Percentiles rank a stretch among this genome's conserved stretches.
Conservation (phyloP, 2,329 filamentous ascomycete species). For the Plectosphaerella cucumerina region DNA sequence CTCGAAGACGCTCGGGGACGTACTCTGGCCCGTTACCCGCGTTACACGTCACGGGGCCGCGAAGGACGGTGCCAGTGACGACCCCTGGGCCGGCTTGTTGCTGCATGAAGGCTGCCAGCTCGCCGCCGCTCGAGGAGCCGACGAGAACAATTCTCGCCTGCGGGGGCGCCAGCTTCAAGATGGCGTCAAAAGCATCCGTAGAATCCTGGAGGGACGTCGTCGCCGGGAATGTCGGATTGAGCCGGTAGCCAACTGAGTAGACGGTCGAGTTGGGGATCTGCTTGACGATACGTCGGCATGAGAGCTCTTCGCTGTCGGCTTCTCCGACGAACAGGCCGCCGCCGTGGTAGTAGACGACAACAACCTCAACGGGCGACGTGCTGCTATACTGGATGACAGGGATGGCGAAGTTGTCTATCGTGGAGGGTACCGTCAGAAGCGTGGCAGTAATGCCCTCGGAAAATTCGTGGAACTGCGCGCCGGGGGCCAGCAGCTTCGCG, state of each 20-base stretch:
- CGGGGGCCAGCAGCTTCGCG: slow-evolving; percentile 27
- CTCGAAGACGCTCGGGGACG: slow-evolving; percentile 29
- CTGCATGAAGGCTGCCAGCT: slow-evolving; percentile 40
- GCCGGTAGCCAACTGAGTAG: slow-evolving; percentile 42
- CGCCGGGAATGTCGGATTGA: slow-evolving; percentile 35
- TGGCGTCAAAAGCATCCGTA: slow-evolving; percentile 27
- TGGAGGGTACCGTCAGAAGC: slow-evolving; percentile 25
- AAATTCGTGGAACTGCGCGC: slow-evolving; percentile 30
- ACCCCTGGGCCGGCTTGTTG: slow-evolving; percentile 21
- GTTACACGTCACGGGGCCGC: slow-evolving; percentile 44
- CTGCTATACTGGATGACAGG: slow-evolving; percentile 26
- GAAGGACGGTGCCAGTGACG: slow-evolving; percentile 37
- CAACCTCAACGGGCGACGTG: slow-evolving; percentile 12
- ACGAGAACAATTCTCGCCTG: slow-evolving; percentile 25
- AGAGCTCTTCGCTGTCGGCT: slow-evolving; percentile 44
- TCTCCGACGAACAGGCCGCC: slow-evolving; percentile 43
- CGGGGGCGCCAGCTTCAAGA: slow-evolving; percentile 12
- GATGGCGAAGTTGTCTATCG: slow-evolving; percentile 25
- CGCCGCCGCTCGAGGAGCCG: slow-evolving; percentile 44
- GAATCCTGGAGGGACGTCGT: slow-evolving; percentile 36
- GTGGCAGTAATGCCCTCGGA: slow-evolving; percentile 23
- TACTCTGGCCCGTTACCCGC: slow-evolving; percentile 29
- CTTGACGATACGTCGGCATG: slow-evolving; percentile 36
- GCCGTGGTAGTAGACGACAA: slow-evolving; percentile 44
- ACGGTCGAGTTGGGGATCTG: slow-evolving; percentile 23